Base-by-base conservation (phyloP, 139 green algal species). In the Coccomyxa sp. region DNA sequence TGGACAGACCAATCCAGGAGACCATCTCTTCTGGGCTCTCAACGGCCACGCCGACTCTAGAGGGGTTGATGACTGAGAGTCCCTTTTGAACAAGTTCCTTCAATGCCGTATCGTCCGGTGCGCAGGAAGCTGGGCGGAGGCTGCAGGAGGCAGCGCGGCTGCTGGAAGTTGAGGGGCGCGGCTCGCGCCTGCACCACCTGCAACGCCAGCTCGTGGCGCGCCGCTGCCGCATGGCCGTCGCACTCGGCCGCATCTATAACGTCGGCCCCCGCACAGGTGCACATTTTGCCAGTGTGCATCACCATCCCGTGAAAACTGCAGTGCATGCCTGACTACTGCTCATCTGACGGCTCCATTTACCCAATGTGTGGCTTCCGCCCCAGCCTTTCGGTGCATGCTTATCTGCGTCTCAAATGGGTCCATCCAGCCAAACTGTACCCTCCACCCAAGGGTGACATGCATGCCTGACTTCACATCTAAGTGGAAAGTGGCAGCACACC, bases 181-280 rank as follows among this genome's bases (percentile, higher is more conserved):
- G 45, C 0, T 58, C 51, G 28, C 79, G 79, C 58, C 79, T 82
- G 60, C 27, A 27, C 21, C n/a, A 60, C 45, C 28, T 77, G 60
- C 66, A 82, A 4, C 60, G 79, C 45, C 58, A 51, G 25, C 60
- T 82, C 15, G 79, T 82, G 60, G 59, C 79, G 60, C 79, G 79
- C 60, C 79, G 79, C 14, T 74, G 58, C 28, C 60, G 79, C 60
- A 31, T 82, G 79, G 79, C 32, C 28, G 60, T 59, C 58, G 58
- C 31, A 12, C 60, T 77, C 13, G 79, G 30, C 28, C 27, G 27
- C 10, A 30, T 74, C 15, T 74, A 75, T 12, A 32, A 27, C 15
- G n/a, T 82, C 16, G 79, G 60, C 60, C 67, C 67, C 7, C 59
- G 30, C 30, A 82, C 60, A 66, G 79, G 79, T 82, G 60, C 31